Percentiles rank a stretch among this genome's conserved stretches.
Conservation (phyloP, 805 yeast species). For the Spathaspora arborariae region DNA sequence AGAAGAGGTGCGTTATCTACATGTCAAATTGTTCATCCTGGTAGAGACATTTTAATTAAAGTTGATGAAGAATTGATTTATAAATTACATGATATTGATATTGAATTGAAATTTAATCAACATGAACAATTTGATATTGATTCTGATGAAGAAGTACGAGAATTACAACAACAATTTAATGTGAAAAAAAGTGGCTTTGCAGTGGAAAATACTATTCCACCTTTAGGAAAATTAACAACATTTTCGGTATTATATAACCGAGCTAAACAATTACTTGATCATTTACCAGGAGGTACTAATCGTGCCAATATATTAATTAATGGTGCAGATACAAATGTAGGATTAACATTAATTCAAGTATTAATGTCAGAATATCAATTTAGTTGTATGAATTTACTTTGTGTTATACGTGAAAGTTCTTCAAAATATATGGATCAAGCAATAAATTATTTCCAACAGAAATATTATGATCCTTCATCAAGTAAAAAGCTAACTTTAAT, state of each 20-base stretch:
- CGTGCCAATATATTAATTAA: slow-evolving; percentile 33
- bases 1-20: slow-evolving; percentile 59
- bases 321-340: slow-evolving; percentile 41
- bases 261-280: slow-evolving; percentile 32
- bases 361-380: slow-evolving; percentile 10
- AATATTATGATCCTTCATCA: slow-evolving; percentile 18
- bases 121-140: slow-evolving; percentile 14
- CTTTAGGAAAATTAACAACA: slow-evolving; percentile 29
- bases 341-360: slow-evolving; percentile 31
- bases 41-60: slow-evolving; percentile 37
- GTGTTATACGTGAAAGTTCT: slow-evolving; percentile 25
- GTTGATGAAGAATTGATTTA: slow-evolving; percentile 22
- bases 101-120: slow-evolving; percentile 16
- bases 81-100: slow-evolving; percentile 19
- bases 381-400: slow-evolving; percentile 19
- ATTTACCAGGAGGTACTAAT: slow-evolving; percentile 16
- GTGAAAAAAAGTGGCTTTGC: not conserved
- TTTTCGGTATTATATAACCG: slow-evolving; percentile 34
- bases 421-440: slow-evolving; percentile 17
- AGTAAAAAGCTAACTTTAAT: slow-evolving; percentile 21
- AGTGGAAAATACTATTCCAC: slow-evolving; percentile 14
- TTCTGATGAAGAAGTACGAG: slow-evolving; percentile 2
- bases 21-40: slow-evolving; percentile 52
- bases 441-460: slow-evolving; percentile 14
- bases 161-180: not conserved